Evolutionary conservation across 2,329 filamentous ascomycete species (phyloP).

Genomic region (Calonectria hawksworthii): DNA sequence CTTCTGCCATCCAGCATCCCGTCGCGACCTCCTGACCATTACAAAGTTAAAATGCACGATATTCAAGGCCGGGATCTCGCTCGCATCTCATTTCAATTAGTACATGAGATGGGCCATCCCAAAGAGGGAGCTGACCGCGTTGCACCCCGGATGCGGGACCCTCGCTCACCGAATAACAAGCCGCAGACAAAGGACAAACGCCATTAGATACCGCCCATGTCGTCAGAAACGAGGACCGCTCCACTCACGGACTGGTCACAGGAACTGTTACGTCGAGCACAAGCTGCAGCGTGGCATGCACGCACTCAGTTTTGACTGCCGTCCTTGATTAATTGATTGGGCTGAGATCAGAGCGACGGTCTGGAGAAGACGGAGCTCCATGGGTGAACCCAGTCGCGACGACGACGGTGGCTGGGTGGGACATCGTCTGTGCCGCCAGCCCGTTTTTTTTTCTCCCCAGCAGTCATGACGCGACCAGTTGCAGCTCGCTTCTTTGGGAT

Average conservation of each 20-base stretch:
- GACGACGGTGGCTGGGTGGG: not conserved
- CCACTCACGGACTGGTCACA: conserved; percentile 18
- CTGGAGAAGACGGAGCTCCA: not conserved
- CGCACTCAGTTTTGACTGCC: not conserved
- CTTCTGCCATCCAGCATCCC: not conserved
- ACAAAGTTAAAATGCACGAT: not conserved
- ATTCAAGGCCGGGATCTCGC: not conserved
- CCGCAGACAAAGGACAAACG: not conserved
- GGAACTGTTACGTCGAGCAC: conserved; percentile 6
- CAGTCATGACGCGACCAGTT: not conserved
- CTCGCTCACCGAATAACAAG: conserved; percentile 7
- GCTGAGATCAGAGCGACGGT: not conserved
- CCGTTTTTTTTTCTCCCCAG: not conserved
- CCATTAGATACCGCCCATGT: conserved; percentile 13
- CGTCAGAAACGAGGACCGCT: conserved; percentile 13
- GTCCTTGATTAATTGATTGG: not conserved
- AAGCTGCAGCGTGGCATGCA: conserved; percentile 7
- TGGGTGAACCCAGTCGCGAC: not conserved
- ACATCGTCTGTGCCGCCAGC: not conserved
- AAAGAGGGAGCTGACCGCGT: not conserved
- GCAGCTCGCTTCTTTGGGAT: conserved; percentile 8
- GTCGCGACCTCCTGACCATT: no score
- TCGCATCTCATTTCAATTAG: conserved; percentile 2
- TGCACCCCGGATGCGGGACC: conserved; percentile 14
- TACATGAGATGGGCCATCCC: not conserved